Base-by-base conservation (phyloP, 352 stramenopile genomes). In the Phytopythium ostracodes region DNA sequence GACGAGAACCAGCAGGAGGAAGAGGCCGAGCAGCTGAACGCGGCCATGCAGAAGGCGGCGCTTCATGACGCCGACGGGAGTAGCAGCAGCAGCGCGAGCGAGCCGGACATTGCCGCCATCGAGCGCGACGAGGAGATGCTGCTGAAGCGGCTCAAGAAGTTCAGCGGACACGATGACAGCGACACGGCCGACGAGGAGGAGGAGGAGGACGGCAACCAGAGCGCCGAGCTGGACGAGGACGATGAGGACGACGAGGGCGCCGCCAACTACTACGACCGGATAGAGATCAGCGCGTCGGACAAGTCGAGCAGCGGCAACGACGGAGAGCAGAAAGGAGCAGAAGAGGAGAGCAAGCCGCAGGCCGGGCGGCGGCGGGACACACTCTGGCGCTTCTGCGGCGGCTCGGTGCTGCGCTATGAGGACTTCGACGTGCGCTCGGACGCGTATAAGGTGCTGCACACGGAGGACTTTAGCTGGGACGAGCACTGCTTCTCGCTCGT, bases 381-480 rank as follows among this genome's bases (percentile, higher is more conserved):
- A 56, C 67, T 96, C 31, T 93, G 84, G 84, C 72, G 82, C 20
- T 96, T 94, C 62, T 94, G 87, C 52, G 86, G 87, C 33, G 83
- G 85, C 24, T 87, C 79, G 18, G 81, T 92, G 33, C 79, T 92
- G 46, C 81, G 84, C 22, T 93, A 96, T 55, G 71, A 77, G 1
- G 87, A 96, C 71, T 96, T 96, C 71, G 85, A 96, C 67, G 84
- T 95, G n/a, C 75, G 76, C 25, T 92, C 85, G 1, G 62, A 76
- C 46, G 79, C 89, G 40, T 94, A 96, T 59, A 79, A 82, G 43
- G 83, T 96, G 62, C 69, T 96, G 31, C 84, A 96, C 61, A 94
- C 87, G 20, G 85, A 96, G 55, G 87, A 96, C 61, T 96, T 96
- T 64, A 91, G 81, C 65, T 96, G 87, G 87, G 87, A 92, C 56